phyloP scores from a whole-genome alignment of 805 yeast species.

The Metschnikowia gruessii region DNA sequence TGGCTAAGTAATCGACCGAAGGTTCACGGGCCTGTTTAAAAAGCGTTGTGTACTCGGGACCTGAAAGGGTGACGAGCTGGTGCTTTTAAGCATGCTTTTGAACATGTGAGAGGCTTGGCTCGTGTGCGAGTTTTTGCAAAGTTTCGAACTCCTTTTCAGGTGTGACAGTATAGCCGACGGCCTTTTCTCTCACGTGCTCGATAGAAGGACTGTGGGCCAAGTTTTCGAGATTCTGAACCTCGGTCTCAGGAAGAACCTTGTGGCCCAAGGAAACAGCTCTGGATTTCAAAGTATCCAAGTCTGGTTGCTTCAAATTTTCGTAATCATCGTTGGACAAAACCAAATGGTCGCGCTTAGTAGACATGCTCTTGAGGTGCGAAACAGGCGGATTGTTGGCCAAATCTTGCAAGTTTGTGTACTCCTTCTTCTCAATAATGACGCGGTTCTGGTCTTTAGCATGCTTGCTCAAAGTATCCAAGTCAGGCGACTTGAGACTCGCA shows the following conservation, averaged over 20 bases:
- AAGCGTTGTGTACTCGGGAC: slow-evolving; percentile 33
- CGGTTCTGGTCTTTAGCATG: slow-evolving; percentile 11
- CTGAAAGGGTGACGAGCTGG: slow-evolving; percentile 29
- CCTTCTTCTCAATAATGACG: slow-evolving; percentile 12
- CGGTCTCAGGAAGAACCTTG: slow-evolving; percentile 5
- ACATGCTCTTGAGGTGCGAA: slow-evolving; percentile 19
- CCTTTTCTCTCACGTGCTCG: slow-evolving; percentile 16
- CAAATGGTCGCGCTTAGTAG: slow-evolving; percentile 10
- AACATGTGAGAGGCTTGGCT: slow-evolving; percentile 30
- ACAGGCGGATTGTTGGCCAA: slow-evolving; percentile 23
- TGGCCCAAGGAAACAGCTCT: slow-evolving; percentile 6
- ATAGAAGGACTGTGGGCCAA: slow-evolving; percentile 18
- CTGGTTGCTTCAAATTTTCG: slow-evolving; percentile 9
- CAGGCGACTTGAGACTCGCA: slow-evolving; percentile 11
- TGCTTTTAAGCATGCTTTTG: slow-evolving; percentile 35
- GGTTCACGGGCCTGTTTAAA: slow-evolving; percentile 34
- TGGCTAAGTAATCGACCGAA: slow-evolving; percentile 17
- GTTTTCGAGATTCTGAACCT: slow-evolving; percentile 3
- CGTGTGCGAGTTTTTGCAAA: slow-evolving; percentile 16
- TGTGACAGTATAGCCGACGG: slow-evolving; percentile 20
- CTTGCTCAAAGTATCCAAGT: slow-evolving; percentile 8
- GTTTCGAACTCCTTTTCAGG: slow-evolving; percentile 15
- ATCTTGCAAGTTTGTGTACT: slow-evolving; percentile 1
- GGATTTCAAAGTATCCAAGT: slow-evolving; percentile 3
- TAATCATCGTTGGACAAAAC: slow-evolving; percentile 15